These are phyloP conservation scores for Cadophora sp. DNA, from an alignment of 2,329 filamentous ascomycete genomes.

Conservation along the genomic window DNA sequence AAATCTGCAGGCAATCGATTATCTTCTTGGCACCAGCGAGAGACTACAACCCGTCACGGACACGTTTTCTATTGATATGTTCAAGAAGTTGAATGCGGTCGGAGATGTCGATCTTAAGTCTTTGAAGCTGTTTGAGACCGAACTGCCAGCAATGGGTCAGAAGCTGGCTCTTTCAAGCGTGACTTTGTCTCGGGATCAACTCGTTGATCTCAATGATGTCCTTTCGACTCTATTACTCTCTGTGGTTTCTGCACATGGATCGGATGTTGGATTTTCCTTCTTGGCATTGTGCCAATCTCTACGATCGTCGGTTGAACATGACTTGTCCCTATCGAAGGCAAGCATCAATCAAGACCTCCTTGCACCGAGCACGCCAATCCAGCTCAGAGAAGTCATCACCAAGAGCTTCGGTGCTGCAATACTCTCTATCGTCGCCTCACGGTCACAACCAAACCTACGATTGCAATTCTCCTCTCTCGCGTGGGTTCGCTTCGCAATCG, in stretches of 20 bases:
- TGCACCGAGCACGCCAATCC: background rate
- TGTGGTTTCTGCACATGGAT: conserved; percentile 38
- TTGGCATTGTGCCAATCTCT: conserved; percentile 13
- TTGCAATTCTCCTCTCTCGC: conserved; percentile 59
- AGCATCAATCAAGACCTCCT: background rate
- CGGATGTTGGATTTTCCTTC: conserved; percentile 12
- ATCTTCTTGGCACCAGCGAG: conserved; percentile 43
- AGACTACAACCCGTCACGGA: conserved; percentile 54
- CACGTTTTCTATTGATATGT: conserved; percentile 57
- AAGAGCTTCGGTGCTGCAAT: conserved; percentile 48
- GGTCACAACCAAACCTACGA: conserved; percentile 37
- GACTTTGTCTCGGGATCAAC: conserved; percentile 54
- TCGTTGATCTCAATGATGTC: conserved; percentile 50
- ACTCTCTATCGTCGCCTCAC: conserved; percentile 42
- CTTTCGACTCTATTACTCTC: conserved; percentile 34
- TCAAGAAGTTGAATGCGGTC: conserved; percentile 61
- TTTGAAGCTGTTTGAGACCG: conserved; percentile 67
- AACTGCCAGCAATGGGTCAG: conserved; percentile 66
- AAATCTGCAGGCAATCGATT: conserved; percentile 40
- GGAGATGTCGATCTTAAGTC: conserved; percentile 63
- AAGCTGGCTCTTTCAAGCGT: conserved; percentile 46
- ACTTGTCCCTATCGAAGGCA: conserved; percentile 3
- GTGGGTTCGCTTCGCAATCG: conserved; percentile 79
- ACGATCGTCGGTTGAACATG: background rate
- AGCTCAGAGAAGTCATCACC: conserved; percentile 36